These are phyloP conservation scores for Coccomyxa sp. DNA, from an alignment of 139 green algal genomes.

Conservation along the genomic window DNA sequence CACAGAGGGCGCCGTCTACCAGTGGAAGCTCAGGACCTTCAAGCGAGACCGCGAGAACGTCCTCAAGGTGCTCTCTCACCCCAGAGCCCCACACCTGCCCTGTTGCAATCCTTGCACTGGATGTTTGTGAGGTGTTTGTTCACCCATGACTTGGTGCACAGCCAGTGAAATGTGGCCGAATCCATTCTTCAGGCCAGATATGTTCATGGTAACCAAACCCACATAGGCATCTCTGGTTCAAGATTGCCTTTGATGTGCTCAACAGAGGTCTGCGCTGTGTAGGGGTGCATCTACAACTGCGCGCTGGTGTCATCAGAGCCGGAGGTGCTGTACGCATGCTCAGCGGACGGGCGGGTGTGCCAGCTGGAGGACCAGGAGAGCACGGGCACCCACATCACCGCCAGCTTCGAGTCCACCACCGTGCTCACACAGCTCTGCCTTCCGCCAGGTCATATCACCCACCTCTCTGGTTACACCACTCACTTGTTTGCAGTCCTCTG, in stretches of 20 bases:
- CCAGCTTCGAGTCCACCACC: constrained; percentile 65
- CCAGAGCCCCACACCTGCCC: background rate
- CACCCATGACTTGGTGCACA: background rate
- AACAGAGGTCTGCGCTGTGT: background rate
- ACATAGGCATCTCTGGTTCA: background rate
- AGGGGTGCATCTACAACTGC: constrained; percentile 64
- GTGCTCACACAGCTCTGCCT: constrained; percentile 46
- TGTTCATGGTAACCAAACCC: no score
- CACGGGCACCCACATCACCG: constrained; percentile 58
- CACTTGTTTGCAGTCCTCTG: no score
- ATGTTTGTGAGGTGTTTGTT: background rate
- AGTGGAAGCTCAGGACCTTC: constrained; percentile 78
- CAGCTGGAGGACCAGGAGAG: constrained; percentile 71
- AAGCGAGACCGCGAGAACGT: constrained; percentile 63
- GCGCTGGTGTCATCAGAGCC: constrained; percentile 55
- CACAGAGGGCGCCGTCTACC: constrained; percentile 85
- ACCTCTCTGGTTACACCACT: no score
- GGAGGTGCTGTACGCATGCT: constrained; percentile 56
- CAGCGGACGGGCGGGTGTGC: constrained; percentile 79
- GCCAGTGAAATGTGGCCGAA: no score
- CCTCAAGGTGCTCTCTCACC: constrained; percentile 52
- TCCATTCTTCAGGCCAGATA: background rate
- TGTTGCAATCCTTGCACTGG: background rate
- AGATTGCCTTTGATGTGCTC: background rate
- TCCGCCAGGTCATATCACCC: constrained; percentile 11